phyloP scores from a whole-genome alignment of 352 stramenopile species.

The Pythium phragmiticola region DNA sequence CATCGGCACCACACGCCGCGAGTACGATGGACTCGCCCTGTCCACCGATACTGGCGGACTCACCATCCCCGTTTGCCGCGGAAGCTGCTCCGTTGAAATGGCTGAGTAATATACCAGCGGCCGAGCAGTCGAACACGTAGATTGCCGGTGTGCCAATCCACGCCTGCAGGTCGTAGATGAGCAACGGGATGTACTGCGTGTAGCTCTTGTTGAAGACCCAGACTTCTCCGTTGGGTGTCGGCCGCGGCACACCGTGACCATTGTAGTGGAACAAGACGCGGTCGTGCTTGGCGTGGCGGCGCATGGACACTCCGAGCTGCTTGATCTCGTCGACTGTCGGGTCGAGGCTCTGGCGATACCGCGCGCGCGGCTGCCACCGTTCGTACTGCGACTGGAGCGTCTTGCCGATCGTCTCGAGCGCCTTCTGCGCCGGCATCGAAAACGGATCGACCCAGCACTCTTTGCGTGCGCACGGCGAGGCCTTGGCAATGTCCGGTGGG shows the following conservation, averaged over 20 bases:
- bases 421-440: conserved; percentile 92
- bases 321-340: conserved; percentile 97
- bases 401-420: conserved; percentile 95
- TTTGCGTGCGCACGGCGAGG: conserved; percentile 94
- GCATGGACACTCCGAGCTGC: conserved; percentile 91
- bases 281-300: conserved; percentile 91
- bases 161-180: conserved; percentile 94
- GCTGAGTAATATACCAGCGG: conserved; percentile 93
- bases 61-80: conserved; percentile 11
- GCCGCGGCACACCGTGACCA: conserved; percentile 97
- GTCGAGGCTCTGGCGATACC: conserved; percentile 95
- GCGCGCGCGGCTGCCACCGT: conserved; percentile 92
- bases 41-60: conserved; percentile 14
- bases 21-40: conserved; percentile 95
- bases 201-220: conserved; percentile 99
- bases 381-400: conserved; percentile 95
- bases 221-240: conserved; percentile 96
- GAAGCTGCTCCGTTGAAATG: conserved; percentile 76
- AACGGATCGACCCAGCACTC: conserved; percentile 99
- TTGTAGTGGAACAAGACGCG: conserved; percentile 99
- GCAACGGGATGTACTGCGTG: conserved; percentile 99
- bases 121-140: conserved; percentile 98
- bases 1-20: conserved; percentile 91
- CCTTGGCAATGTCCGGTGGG: conserved; percentile 96
- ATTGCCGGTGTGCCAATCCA: conserved; percentile 94